Conservation (phyloP, 1,139 yeast genomes). For the Pneumocystis canis region DNA sequence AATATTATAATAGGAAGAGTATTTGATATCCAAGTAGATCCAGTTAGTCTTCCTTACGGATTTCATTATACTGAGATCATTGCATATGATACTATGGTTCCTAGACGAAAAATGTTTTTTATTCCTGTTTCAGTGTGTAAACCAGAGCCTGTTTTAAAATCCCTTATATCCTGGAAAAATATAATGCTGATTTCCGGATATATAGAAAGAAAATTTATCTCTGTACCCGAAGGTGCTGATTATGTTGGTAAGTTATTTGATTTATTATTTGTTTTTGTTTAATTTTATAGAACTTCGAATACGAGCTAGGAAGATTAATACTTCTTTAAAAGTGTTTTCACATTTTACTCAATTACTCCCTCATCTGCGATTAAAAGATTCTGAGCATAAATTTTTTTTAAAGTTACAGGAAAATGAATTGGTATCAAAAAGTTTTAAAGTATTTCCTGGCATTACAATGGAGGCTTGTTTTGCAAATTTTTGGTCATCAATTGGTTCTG, state of each 20-base stretch:
- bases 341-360: slow-evolving; percentile 9
- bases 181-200: slow-evolving; percentile 7
- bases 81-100: slow-evolving; percentile 5
- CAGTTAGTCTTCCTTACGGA: slow-evolving; percentile 7
- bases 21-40: slow-evolving; percentile 10
- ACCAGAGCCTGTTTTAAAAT: slow-evolving; percentile 5
- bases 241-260: background rate
- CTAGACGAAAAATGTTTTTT: slow-evolving; percentile 7
- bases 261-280: background rate
- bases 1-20: slow-evolving; percentile 2
- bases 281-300: slow-evolving; percentile 6
- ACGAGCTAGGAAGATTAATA: slow-evolving; percentile 4
- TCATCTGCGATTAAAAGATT: slow-evolving; percentile 7
- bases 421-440: slow-evolving; percentile 4
- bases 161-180: slow-evolving; percentile 2
- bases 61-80: slow-evolving; percentile 7
- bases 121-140: slow-evolving; percentile 12
- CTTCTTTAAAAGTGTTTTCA: slow-evolving; percentile 8
- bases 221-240: slow-evolving; percentile 11
- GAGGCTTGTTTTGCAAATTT: slow-evolving; percentile 14
- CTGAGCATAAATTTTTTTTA: slow-evolving; percentile 7
- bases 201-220: slow-evolving; percentile 10
- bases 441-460: slow-evolving; percentile 7
- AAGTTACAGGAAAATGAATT: slow-evolving; percentile 6
- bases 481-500: slow-evolving; percentile 10